Conservation (phyloP, 2,329 filamentous ascomycete genomes). For the Stagonosporopsis cucurbitacearum region DNA sequence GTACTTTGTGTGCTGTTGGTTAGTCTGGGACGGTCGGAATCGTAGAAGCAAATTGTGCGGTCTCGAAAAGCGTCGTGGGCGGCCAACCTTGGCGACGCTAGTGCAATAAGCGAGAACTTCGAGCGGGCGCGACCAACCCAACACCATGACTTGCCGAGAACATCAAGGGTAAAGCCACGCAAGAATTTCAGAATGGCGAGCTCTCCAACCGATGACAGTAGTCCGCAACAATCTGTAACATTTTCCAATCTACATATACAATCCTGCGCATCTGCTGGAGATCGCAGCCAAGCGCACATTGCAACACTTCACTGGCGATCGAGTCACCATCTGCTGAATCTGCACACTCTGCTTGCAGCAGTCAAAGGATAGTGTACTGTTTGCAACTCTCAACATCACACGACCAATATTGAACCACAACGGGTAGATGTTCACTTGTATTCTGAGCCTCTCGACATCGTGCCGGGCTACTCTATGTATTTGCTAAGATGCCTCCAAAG, state of each 20-base stretch:
- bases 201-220: too few species aligned
- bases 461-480: slow-evolving; percentile 28
- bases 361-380: neutral
- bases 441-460: neutral
- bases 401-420: neutral
- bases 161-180: neutral
- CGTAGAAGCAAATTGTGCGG: slow-evolving; percentile 26
- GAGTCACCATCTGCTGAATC: neutral
- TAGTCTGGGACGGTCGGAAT: slow-evolving; percentile 34
- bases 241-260: too few species aligned
- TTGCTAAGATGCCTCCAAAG: slow-evolving; percentile 21
- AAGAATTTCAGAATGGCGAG: too few species aligned
- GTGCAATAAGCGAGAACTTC: slow-evolving; percentile 25
- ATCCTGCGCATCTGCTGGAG: neutral
- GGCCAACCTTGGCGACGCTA: slow-evolving; percentile 30
- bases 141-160: slow-evolving; percentile 9
- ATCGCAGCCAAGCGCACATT: too few species aligned
- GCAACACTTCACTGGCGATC: too few species aligned
- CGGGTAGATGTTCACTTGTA: neutral
- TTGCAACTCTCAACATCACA: neutral
- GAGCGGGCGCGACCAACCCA: slow-evolving; percentile 13
- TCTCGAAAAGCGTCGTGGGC: slow-evolving; percentile 19
- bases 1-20: slow-evolving; percentile 49
- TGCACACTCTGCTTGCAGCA: neutral
- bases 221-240: too few species aligned